These are phyloP conservation scores for Rubroboletus satanas DNA, from an alignment of 768 basidiomycete species.

Conservation along the genomic window DNA sequence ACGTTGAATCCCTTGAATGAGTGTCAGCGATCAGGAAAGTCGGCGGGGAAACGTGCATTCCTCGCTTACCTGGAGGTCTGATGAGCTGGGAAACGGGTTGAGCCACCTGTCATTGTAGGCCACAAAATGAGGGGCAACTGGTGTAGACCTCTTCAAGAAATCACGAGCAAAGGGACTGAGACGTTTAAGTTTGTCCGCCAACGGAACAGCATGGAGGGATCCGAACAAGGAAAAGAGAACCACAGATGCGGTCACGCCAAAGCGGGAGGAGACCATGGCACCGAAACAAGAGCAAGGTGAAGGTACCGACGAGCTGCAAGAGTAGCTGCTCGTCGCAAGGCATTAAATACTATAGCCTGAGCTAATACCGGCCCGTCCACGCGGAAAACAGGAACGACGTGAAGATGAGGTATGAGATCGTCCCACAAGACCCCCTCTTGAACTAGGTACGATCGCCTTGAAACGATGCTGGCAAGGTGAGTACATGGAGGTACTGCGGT, in stretches of 20 bases:
- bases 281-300: background rate
- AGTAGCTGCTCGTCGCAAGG: background rate
- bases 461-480: background rate
- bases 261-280: slow-evolving; percentile 16
- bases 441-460: background rate
- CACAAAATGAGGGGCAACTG: slow-evolving; percentile 48
- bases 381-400: slow-evolving; percentile 5
- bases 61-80: slow-evolving; percentile 39
- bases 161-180: slow-evolving; percentile 22
- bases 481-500: slow-evolving; percentile 4
- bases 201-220: slow-evolving; percentile 12
- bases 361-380: background rate
- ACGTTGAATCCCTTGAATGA: slow-evolving; percentile 30
- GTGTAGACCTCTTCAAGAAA: slow-evolving; percentile 22
- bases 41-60: background rate
- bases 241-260: background rate
- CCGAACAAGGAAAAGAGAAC: slow-evolving; percentile 7
- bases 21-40: background rate
- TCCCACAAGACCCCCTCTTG: background rate
- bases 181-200: slow-evolving; percentile 21
- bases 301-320: background rate
- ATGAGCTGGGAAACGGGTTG: slow-evolving; percentile 41
- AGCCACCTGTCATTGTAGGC: slow-evolving; percentile 41
- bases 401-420: background rate
- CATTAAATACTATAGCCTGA: slow-evolving; percentile 18